A percentile compares a stretch with the other conserved stretches of the same genome.
These are phyloP conservation scores for Cryphonectria japonica DNA, from an alignment of 2,329 filamentous ascomycete species.

Conservation along the genomic window DNA sequence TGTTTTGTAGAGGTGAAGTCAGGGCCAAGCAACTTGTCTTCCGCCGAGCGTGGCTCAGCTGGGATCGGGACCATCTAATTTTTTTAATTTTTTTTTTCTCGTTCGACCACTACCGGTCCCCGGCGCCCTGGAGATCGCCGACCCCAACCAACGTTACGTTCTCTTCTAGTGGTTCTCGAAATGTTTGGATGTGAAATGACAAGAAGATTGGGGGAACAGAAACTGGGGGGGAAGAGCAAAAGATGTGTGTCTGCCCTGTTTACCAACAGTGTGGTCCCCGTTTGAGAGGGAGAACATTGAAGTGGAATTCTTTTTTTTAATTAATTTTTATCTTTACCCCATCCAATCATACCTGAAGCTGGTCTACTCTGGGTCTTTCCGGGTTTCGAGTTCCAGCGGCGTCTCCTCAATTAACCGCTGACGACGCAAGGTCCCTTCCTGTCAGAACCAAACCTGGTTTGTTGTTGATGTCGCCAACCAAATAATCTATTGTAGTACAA, in stretches of 20 bases:
- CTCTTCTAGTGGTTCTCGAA: no score
- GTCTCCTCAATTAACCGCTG: slow-evolving; percentile 7
- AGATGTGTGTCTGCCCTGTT: no score
- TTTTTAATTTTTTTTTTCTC: no score
- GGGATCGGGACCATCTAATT: no score
- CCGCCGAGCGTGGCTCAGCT: not conserved
- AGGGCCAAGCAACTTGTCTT: not conserved
- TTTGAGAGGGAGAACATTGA: no score
- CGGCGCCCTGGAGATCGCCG: not conserved
- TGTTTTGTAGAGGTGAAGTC: not conserved
- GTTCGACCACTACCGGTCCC: no score
- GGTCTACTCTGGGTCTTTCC: not conserved
- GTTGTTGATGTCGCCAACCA: not conserved
- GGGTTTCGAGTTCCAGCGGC: slow-evolving; percentile 8
- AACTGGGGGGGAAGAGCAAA: no score
- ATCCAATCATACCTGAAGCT: no score
- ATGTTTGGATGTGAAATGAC: no score
- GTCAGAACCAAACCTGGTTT: not conserved
- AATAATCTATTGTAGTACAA: not conserved
- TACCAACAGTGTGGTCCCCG: no score
- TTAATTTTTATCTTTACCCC: no score
- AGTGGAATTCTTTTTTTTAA: not conserved
- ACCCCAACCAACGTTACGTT: not conserved
- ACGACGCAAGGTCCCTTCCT: not conserved
- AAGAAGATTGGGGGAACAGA: no score